These are phyloP conservation scores for Cyclanthera cordifolia DNA, from an alignment of 306 rosid species.

Conservation along the genomic window DNA sequence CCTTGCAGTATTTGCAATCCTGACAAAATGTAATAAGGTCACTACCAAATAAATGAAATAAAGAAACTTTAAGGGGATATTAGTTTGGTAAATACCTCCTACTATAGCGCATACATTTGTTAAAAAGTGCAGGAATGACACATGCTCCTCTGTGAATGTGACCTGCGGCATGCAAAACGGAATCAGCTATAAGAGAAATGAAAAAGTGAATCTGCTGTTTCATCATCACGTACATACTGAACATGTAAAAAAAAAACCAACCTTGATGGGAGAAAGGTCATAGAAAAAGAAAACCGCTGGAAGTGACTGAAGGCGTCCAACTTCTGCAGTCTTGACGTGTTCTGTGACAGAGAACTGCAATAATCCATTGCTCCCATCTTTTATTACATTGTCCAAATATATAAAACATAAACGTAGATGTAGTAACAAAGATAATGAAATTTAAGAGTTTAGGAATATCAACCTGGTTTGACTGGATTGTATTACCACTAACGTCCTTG, in stretches of 20 bases:
- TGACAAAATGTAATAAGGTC: not conserved
- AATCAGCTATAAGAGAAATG: not conserved
- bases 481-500: constrained; percentile 66
- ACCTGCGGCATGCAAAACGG: constrained; percentile 42
- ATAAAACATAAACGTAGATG: not conserved
- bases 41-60: not conserved
- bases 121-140: constrained; percentile 89
- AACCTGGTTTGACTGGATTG: constrained; percentile 96
- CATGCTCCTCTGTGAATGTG: constrained; percentile 65
- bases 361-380: constrained; percentile 10
- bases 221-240: not conserved
- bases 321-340: constrained; percentile 62
- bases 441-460: not conserved
- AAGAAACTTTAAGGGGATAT: not conserved
- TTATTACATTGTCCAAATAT: not conserved
- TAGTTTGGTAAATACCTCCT: constrained; percentile 61
- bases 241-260: constrained; percentile 18
- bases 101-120: constrained; percentile 92
- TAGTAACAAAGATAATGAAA: not conserved
- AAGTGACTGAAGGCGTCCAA: constrained; percentile 67
- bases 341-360: constrained; percentile 97
- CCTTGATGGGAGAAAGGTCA: constrained; percentile 99
- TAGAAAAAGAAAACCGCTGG: constrained; percentile 96
- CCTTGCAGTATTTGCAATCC: too few species aligned
- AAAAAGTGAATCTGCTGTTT: not conserved